These are phyloP conservation scores for Auxenochlorella pyrenoidosa DNA, from an alignment of 139 green algal species.

Conservation along the genomic window DNA sequence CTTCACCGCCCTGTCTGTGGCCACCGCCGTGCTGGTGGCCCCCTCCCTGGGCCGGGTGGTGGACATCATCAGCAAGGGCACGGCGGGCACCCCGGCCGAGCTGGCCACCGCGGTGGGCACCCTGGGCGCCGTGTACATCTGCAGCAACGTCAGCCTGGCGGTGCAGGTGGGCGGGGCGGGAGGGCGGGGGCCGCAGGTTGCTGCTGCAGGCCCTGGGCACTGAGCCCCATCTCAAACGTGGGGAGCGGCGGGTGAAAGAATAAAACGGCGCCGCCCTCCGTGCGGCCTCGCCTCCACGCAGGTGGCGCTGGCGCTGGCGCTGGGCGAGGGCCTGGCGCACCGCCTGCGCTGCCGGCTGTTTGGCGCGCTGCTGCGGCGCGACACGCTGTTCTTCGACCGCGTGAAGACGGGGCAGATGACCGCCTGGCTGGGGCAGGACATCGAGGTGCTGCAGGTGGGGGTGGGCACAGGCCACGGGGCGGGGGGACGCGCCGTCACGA, in stretches of 20 bases:
- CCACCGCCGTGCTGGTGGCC: conserved; percentile 25
- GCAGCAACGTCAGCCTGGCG: conserved; percentile 28
- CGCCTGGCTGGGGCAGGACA: conserved; percentile 46
- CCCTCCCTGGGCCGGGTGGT: conserved; percentile 38
- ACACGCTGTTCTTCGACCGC: conserved; percentile 33
- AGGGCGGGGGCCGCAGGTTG: background rate
- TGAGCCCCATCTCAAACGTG: too few species aligned
- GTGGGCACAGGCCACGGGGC: too few species aligned
- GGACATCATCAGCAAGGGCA: conserved; percentile 40
- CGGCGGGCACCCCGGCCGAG: background rate
- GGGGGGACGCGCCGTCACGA: too few species aligned
- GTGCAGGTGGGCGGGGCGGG: conserved; percentile 28
- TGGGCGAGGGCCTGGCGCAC: conserved; percentile 39
- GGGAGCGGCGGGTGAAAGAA: too few species aligned
- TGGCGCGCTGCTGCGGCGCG: conserved; percentile 24
- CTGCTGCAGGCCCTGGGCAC: too few species aligned
- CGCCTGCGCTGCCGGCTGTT: conserved; percentile 44
- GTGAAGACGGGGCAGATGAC: conserved; percentile 42
- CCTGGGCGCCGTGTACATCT: conserved; percentile 40
- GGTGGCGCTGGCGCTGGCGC: conserved; percentile 32
- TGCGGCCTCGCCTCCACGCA: background rate
- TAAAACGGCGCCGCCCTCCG: too few species aligned
- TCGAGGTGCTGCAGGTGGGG: conserved; percentile 45
- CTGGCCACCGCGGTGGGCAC: conserved; percentile 32
- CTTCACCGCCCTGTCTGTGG: conserved; percentile 28